These are phyloP conservation scores for Pharnaceum exiguum DNA, from an alignment of 148 eudicot species.

Conservation along the genomic window DNA sequence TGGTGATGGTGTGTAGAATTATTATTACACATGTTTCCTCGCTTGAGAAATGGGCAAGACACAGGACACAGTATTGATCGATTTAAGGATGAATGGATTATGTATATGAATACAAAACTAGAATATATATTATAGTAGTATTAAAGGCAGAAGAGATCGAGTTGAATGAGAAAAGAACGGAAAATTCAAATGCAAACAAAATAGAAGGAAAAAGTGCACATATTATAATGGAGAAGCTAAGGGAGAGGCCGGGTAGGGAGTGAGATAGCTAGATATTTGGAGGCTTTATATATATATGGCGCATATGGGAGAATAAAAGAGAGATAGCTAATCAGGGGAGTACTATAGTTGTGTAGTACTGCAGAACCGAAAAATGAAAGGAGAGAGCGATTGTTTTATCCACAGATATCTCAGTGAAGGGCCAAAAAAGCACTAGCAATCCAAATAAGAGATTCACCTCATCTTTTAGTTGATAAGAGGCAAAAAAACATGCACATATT, in stretches of 20 bases:
- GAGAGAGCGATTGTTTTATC: conserved; percentile 37
- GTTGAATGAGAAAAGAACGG: not conserved
- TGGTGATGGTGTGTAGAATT: conserved; percentile 13
- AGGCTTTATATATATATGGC: conserved; percentile 3
- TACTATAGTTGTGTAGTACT: too few species aligned
- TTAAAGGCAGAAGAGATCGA: too few species aligned
- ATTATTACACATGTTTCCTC: conserved; percentile 10
- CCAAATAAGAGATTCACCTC: conserved; percentile 69
- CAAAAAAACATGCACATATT: not conserved
- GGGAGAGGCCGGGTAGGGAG: not conserved
- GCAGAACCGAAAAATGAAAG: not conserved
- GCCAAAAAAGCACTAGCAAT: conserved; percentile 73
- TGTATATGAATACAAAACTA: too few species aligned
- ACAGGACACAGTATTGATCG: not conserved
- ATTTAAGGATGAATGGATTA: not conserved
- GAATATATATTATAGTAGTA: not conserved
- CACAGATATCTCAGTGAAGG: conserved; percentile 75
- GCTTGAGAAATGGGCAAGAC: not conserved
- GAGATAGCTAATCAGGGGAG: too few species aligned
- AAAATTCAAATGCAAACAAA: conserved; percentile 17
- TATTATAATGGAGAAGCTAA: conserved; percentile 4
- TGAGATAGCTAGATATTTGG: conserved; percentile 6
- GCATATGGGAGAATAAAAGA: not conserved
- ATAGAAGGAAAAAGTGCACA: not conserved
- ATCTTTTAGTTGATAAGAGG: conserved; percentile 53